Evolutionary conservation across 331 rosid genomes (phyloP).

Genomic region (Spiraea crenata): DNA sequence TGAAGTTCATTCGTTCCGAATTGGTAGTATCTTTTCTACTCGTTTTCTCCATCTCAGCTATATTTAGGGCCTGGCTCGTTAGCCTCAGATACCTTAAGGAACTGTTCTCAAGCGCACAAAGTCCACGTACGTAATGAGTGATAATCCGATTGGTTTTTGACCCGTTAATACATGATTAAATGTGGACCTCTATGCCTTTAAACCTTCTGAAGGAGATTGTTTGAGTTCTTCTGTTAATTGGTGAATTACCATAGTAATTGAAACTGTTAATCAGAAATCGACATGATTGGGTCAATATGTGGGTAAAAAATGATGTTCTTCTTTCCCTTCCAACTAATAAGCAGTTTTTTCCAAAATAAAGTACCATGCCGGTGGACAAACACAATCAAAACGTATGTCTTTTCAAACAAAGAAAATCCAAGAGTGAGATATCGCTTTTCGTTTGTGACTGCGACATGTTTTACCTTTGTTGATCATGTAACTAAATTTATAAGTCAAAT

Average conservation of each 20-base stretch:
- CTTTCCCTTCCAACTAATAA: background rate
- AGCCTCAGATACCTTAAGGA: too few species aligned
- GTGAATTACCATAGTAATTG: background rate
- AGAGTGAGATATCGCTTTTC: constrained; percentile 16
- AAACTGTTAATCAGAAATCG: background rate
- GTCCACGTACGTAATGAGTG: background rate
- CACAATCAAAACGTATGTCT: constrained; percentile 23
- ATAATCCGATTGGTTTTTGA: background rate
- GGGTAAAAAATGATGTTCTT: constrained; percentile 3
- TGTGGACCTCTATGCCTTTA: too few species aligned
- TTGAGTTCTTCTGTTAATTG: background rate
- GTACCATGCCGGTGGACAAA: constrained; percentile 18
- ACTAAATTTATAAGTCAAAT: background rate
- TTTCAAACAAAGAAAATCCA: constrained; percentile 29
- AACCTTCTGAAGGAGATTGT: background rate
- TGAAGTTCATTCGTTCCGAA: too few species aligned
- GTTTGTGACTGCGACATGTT: constrained; percentile 10
- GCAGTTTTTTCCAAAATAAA: constrained; percentile 21
- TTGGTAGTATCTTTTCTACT: too few species aligned
- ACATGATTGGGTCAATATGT: constrained; percentile 19
- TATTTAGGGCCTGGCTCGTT: too few species aligned
- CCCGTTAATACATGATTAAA: background rate
- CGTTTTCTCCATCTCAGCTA: too few species aligned
- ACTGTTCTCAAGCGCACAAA: background rate
- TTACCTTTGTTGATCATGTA: background rate